Percentiles rank a stretch among this genome's conserved stretches.
Evolutionary conservation across 2,329 filamentous ascomycete species (phyloP).

Genomic region (Fusarium beomiforme): DNA sequence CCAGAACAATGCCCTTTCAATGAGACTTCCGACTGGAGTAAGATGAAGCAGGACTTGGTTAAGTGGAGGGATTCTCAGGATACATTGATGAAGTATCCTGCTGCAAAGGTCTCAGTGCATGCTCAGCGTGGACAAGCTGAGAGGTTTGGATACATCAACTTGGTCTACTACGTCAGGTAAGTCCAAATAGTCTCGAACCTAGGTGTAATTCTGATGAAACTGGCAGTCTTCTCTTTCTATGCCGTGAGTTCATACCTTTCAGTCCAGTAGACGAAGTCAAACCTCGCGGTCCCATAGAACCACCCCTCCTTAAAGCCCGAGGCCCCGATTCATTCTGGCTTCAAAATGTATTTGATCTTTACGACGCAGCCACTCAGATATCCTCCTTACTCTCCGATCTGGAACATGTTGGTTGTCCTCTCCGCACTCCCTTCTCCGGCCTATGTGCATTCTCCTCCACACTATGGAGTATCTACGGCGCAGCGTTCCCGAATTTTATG

Average conservation of each 20-base stretch:
- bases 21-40: slow-evolving; percentile 30
- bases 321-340: slow-evolving; percentile 36
- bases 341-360: slow-evolving; percentile 26
- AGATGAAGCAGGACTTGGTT: slow-evolving; percentile 32
- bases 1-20: slow-evolving; percentile 34
- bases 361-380: slow-evolving; percentile 37
- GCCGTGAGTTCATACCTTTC: slow-evolving; percentile 40
- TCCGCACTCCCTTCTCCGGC: slow-evolving; percentile 37
- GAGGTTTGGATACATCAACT: slow-evolving; percentile 39
- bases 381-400: slow-evolving; percentile 35
- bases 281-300: slow-evolving; percentile 38
- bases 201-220: accelerated
- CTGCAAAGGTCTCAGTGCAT: slow-evolving; percentile 34
- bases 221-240: slow-evolving; percentile 26
- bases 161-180: slow-evolving; percentile 42
- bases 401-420: slow-evolving; percentile 29
- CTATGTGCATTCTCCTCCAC: slow-evolving; percentile 36
- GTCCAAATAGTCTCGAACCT: accelerated
- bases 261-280: slow-evolving; percentile 36
- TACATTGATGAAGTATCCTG: slow-evolving; percentile 33
- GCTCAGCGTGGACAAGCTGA: slow-evolving; percentile 40
- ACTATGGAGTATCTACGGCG: slow-evolving; percentile 33
- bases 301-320: slow-evolving; percentile 29
- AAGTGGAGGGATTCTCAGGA: slow-evolving; percentile 34
- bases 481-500: slow-evolving; percentile 35